A percentile compares a stretch with the other conserved stretches of the same genome.
Evolutionary conservation across 2,329 filamentous ascomycete species (phyloP).

Genomic region (Daldinia sp.): DNA sequence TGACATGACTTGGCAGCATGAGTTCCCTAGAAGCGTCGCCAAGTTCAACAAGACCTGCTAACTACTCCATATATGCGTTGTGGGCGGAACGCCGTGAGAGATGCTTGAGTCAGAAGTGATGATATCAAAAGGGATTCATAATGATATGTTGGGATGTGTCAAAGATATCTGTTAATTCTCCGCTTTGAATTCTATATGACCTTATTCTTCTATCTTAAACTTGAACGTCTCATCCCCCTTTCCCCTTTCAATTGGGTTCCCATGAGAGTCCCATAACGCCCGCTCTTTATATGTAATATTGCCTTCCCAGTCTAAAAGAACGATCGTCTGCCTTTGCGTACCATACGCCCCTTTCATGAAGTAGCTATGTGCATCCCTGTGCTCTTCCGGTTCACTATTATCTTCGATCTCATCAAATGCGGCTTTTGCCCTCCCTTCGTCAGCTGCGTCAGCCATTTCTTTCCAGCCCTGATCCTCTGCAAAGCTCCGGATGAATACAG

Average conservation of each 20-base stretch:
- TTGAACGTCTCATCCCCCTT: slow-evolving; percentile 67
- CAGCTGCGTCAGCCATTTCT: slow-evolving; percentile 59
- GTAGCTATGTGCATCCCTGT: slow-evolving; percentile 53
- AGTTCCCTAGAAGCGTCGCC: neutral
- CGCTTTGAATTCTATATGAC: slow-evolving; percentile 36
- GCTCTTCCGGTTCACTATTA: slow-evolving; percentile 53
- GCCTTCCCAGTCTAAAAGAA: slow-evolving; percentile 73
- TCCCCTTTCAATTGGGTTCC: slow-evolving; percentile 65
- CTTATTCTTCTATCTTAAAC: slow-evolving; percentile 65
- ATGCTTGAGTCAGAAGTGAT: neutral
- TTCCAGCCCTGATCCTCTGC: slow-evolving; percentile 61
- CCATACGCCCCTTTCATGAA: slow-evolving; percentile 73
- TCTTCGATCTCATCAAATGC: slow-evolving; percentile 56
- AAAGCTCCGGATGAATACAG: slow-evolving; percentile 71
- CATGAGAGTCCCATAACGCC: slow-evolving; percentile 69
- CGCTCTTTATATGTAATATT: slow-evolving; percentile 71
- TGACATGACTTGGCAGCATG: neutral
- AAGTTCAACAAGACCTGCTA: neutral
- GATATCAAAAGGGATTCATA: neutral
- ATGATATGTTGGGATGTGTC: neutral
- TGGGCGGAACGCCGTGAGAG: neutral
- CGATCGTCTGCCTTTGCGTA: slow-evolving; percentile 72
- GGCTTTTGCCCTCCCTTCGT: slow-evolving; percentile 55
- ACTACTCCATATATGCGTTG: neutral
- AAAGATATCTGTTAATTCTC: neutral